A percentile compares a stretch with the other conserved stretches of the same genome.
Conservation (phyloP, 2,329 filamentous ascomycete genomes). For the Ampelomyces quisqualis region DNA sequence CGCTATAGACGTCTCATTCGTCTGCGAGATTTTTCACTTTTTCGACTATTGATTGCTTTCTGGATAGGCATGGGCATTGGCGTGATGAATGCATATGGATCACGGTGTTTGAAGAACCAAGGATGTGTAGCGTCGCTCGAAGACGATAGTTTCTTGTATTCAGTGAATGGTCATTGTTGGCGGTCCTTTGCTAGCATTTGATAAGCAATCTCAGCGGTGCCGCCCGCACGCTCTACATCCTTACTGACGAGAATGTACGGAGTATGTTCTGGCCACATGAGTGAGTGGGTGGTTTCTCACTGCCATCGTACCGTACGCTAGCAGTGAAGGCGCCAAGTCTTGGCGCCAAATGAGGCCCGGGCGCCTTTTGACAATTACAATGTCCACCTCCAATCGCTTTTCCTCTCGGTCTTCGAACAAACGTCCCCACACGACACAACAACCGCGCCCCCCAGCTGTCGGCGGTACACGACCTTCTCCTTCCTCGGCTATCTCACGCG, state of each 20-base stretch:
- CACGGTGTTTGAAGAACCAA: constrained; percentile 10
- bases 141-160: constrained; percentile 12
- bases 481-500: not conserved
- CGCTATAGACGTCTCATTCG: constrained; percentile 13
- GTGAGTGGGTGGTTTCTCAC: no score
- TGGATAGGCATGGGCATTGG: constrained; percentile 19
- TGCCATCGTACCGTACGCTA: no score
- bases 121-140: no score
- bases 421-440: constrained; percentile 17
- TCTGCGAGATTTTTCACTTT: constrained; percentile 10
- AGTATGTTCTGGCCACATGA: no score
- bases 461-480: constrained; percentile 1
- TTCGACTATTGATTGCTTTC: constrained; percentile 13
- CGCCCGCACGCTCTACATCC: no score
- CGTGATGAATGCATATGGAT: constrained; percentile 10
- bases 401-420: constrained; percentile 12
- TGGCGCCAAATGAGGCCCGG: not conserved
- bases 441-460: constrained; percentile 2
- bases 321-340: no score
- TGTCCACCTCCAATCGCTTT: constrained; percentile 16
- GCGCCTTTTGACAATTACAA: not conserved
- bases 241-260: no score
- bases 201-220: no score
- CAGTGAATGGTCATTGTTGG: not conserved
- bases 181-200: not conserved